Base-by-base conservation (phyloP, 2,329 filamentous ascomycete species). In the Cryphonectria naterciae region DNA sequence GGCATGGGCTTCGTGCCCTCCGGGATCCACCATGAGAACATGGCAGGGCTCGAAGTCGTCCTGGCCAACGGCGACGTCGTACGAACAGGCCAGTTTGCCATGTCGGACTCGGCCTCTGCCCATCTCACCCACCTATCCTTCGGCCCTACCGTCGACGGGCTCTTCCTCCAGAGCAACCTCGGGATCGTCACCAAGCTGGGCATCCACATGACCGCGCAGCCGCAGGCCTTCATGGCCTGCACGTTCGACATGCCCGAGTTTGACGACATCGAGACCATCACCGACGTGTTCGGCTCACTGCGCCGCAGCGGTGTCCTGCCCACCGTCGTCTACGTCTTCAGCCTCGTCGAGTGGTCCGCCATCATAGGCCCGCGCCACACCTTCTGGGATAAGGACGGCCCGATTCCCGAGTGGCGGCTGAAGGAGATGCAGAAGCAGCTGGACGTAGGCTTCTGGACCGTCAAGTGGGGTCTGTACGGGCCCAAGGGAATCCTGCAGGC, bases 111-210 rank as follows among this genome's bases (percentile, higher is more conserved):
- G 2, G 78, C 80, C 1, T 82, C 81, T 1, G 79, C 82, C 25
- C 78, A 80, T 64, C 74, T 79, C 1, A 81, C 80, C 60, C 80
- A 81, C 68, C 77, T 80, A 71, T 79, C 77, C 8, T 84, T 82
- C 71, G 82, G 82, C 0, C 83, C 83, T 6, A 80, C 79, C 0
- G 78, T 83, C 56, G 83, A 84, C 65, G 84, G 84, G 0, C 80
- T 88, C 2, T 88, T 88, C 75, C 77, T 85, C 1, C 85, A 88
- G 74, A 84, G 81, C 19, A 87, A 86, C 69, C 78, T 88, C 8
- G 86, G 86, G 2, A 84, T 88, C 37, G 85, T 88, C 6, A 86
- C 85, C 4, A 88, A 88, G 75, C 84, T 89, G 79, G 85, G 85
- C 0, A 81, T 88, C 67, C 79, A 78, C 74, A 70, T 82, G 66